Base-by-base conservation (phyloP, 2,329 filamentous ascomycete species). In the Neurospora sp. region DNA sequence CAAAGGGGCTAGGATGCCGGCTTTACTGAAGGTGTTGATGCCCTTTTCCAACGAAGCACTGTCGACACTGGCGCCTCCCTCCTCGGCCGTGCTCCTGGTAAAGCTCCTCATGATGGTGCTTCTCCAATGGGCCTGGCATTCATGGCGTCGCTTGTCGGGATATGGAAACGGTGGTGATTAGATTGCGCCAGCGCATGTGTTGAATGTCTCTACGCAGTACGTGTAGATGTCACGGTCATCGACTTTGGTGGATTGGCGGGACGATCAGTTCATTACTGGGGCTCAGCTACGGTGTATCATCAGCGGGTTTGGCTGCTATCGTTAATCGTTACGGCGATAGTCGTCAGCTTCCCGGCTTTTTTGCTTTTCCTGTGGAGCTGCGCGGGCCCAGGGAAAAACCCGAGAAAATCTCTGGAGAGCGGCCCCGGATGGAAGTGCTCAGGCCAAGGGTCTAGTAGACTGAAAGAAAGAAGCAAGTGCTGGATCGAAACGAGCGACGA, bases 61-160 rank as follows among this genome's bases (percentile, higher is more conserved):
- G 8, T 83, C 82, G 46, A 84, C 83, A 70, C 89, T 62, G 52
- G 52, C 23, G 23, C 52, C 52, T 36, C 52, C 52, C 52, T 62
- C 28, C 2, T 62, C 23, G 52, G 52, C 28, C 52, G 28, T 62
- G 23, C 52, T 36, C 52, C 23, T 62, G 28, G 52, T 62, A n/a
- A 62, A 62, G 15, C 52, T 62, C 23, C 52, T 62, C 52, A 62
- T 62, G 12, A 15, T 62, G 52, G 23, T 62, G 28, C 28, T 17
- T 36, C 12, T 62, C 28, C 52, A 36, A 62, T 1, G 12, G 23
- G 23, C 5, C 23, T 62, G 15, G 4, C 2, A 17, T n/a, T 62
- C 52, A 62, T 62, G 23, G 52, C 23, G 52, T 33, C 52, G 52
- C 23, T 62, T 6, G 52, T 62, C 52, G 28, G 12, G 28, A 36